Evolutionary conservation across 108 stramenopile species (phyloP), one percentile per base, ranked within the genome.

Genomic region (Nitzschia sp.): DNA sequence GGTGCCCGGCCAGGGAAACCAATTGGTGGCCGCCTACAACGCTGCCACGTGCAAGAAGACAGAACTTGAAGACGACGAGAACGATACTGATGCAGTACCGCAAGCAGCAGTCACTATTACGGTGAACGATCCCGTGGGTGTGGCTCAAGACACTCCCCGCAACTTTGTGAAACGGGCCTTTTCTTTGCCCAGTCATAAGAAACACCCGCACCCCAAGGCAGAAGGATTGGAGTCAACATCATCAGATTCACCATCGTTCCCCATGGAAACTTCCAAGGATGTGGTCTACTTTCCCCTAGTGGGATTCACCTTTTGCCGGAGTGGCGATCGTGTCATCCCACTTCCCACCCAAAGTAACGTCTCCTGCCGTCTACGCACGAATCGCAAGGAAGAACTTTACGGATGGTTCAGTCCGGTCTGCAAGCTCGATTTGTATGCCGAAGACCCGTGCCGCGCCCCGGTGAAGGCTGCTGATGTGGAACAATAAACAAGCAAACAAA

Each of bases 401-500:
- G 73, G 73, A 45, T 75, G 73, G 73, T 75, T 44, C 60, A 68
- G 66, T 22, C 47, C 73, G 3, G 58, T 58, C 19, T 75, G 73
- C 41, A 45, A 53, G 21, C 46, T 75, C 45, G 60, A 75, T 53
- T 35, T 59, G 0, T 73, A 56, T 58, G 54, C 63, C 5, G 64
- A 73, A 3, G 72, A 73, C 55, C 45, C 64, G 0, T 66, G 72
- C 25, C 55, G 47, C 15, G 16, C 13, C 5, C 59, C 59, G n/a
- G n/a, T n/a, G n/a, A n/a, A n/a, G n/a, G n/a, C n/a, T n/a, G n/a
- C n/a, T n/a, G n/a, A n/a, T 6, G 21, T 8, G 15, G 55, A 56
- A 60, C 8, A 50, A 5, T 50, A 50, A 50, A 41, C 6, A 41
- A 41, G n/a, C n/a, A n/a, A n/a, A n/a, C n/a, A n/a, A n/a, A n/a